Evolutionary conservation across 768 basidiomycete species (phyloP), one percentile per base, ranked within the genome.

Genomic region (Scleroderma bovista): DNA sequence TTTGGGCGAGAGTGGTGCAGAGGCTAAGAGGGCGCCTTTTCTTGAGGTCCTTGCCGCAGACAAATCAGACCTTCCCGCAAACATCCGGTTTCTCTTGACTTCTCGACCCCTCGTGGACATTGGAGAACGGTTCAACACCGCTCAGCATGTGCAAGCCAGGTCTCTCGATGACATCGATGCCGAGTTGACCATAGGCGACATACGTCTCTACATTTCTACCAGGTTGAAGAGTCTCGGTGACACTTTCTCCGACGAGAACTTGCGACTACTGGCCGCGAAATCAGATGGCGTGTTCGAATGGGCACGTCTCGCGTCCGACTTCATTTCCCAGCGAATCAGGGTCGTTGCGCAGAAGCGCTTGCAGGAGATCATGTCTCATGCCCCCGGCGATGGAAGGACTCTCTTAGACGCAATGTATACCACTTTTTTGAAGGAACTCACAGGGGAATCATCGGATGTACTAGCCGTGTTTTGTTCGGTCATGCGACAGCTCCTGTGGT

Each of bases 41-140:
- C 54, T 67, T 17, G 8, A 19, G 11, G 31, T 51, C n/a, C 66
- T 73, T 6, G 66, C 72, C 2, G 72, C 66, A 50, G 73, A 75
- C 36, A 60, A 67, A 1, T 66, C 71, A 1, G 68, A 73, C 37
- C 66, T 75, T 26, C 72, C 74, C 0, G 53, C 72, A 24, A 64
- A 72, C 32, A 75, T 73, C 29, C 67, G 60, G 32, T 57, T 72
- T 47, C 41, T 71, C 15, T 40, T 72, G 31, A 71, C 70, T 13
- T 58, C 63, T 12, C 64, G 66, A 9, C 63, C 66, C 15, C 61
- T 65, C 36, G 36, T 31, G 3, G 68, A 68, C 34, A 60, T 71
- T 23, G 32, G 19, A 3, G 39, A 46, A 2, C 48, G 49, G 15
- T 51, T 47, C 33, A 24, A n/a, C 2, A n/a, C 12, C 15, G 6